These are phyloP conservation scores for Linderniella brevidens DNA, from an alignment of 257 asterid species.

Conservation along the genomic window DNA sequence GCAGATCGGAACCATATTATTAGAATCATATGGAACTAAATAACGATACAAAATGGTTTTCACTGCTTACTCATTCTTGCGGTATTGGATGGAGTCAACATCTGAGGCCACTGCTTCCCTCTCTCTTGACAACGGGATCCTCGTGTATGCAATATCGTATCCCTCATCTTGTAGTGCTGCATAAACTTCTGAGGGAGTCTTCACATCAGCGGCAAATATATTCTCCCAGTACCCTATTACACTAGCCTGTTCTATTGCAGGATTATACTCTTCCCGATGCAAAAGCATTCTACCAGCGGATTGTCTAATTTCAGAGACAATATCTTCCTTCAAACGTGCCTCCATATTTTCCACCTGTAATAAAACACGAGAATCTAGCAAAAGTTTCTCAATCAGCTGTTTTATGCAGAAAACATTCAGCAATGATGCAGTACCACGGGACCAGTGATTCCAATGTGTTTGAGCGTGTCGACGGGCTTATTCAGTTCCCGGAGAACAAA, in stretches of 20 bases:
- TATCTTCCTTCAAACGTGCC: slow-evolving; percentile 86
- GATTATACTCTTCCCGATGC: slow-evolving; percentile 91
- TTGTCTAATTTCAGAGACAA: slow-evolving; percentile 53
- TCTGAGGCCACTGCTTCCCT: slow-evolving; percentile 90
- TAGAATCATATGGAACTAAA: slow-evolving; percentile 1
- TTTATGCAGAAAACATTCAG: slow-evolving; percentile 12
- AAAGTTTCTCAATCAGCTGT: slow-evolving; percentile 10
- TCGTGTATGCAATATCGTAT: slow-evolving; percentile 43
- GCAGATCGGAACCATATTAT: slow-evolving; percentile 5
- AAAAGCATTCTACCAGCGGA: slow-evolving; percentile 97
- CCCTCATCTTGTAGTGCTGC: slow-evolving; percentile 54
- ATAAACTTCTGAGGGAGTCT: slow-evolving; percentile 89
- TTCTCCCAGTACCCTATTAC: slow-evolving; percentile 96
- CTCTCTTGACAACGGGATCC: slow-evolving; percentile 94
- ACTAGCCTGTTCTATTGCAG: slow-evolving; percentile 65
- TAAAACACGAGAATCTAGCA: slow-evolving; percentile 13
- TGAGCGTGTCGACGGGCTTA: slow-evolving; percentile 82
- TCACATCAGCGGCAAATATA: slow-evolving; percentile 69
- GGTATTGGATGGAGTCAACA: slow-evolving; percentile 83
- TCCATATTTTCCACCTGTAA: slow-evolving; percentile 94
- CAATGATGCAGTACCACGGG: slow-evolving; percentile 47
- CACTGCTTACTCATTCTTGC: slow-evolving; percentile 68
- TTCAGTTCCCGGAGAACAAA: slow-evolving; percentile 92
- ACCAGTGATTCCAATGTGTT: slow-evolving; percentile 95
- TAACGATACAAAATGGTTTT: neutral